These are phyloP conservation scores for Metschnikowia vanudenii DNA, from an alignment of 805 yeast species.

Conservation along the genomic window DNA sequence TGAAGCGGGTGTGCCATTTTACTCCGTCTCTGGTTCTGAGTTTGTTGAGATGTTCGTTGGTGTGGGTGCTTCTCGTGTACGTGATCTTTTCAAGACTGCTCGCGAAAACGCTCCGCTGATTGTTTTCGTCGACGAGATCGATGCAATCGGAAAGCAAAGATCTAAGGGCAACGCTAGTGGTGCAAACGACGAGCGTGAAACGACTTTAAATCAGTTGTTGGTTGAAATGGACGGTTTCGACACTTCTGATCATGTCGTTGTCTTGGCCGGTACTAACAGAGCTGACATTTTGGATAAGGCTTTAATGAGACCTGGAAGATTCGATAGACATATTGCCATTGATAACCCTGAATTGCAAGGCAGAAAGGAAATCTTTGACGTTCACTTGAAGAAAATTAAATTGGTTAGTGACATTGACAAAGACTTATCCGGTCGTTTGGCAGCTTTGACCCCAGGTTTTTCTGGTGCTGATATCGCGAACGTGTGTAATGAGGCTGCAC, in stretches of 20 bases:
- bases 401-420: slow-evolving; percentile 27
- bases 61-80: slow-evolving; percentile 97
- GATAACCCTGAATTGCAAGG: slow-evolving; percentile 96
- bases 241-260: slow-evolving; percentile 88
- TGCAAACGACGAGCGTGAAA: slow-evolving; percentile 95
- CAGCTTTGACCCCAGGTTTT: slow-evolving; percentile 97
- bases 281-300: slow-evolving; percentile 93
- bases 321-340: slow-evolving; percentile 87
- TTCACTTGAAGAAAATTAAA: slow-evolving; percentile 73
- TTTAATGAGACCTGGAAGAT: slow-evolving; percentile 94
- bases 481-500: slow-evolving; percentile 95
- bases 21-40: slow-evolving; percentile 95
- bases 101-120: slow-evolving; percentile 93
- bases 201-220: slow-evolving; percentile 89
- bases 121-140: slow-evolving; percentile 97
- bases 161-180: slow-evolving; percentile 78
- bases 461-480: slow-evolving; percentile 99
- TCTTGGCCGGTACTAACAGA: slow-evolving; percentile 95
- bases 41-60: slow-evolving; percentile 99
- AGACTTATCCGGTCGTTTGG: slow-evolving; percentile 76
- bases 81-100: slow-evolving; percentile 90
- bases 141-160: slow-evolving; percentile 95
- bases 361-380: slow-evolving; percentile 86
- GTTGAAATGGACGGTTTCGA: slow-evolving; percentile 99
- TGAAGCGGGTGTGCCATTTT: slow-evolving; percentile 97